A percentile compares a stretch with the other conserved stretches of the same genome.
Evolutionary conservation across 495 filamentous ascomycete species (phyloP).

Genomic region (Lepidopterella palustris): DNA sequence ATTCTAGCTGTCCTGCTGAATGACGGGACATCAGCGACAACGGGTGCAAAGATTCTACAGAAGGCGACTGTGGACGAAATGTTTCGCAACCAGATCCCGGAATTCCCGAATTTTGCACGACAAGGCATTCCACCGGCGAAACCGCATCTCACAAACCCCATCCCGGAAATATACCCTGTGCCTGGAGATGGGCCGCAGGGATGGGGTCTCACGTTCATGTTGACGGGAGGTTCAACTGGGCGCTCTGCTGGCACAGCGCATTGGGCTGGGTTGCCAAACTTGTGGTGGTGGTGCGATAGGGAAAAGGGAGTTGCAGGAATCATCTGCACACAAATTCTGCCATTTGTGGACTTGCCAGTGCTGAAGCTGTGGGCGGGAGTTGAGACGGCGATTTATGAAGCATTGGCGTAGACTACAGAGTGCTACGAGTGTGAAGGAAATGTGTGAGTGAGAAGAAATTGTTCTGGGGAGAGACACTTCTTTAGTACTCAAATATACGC

Average conservation of each 20-base stretch:
- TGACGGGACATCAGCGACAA: constrained; percentile 33
- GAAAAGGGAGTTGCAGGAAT: constrained; percentile 48
- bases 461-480: too few species aligned
- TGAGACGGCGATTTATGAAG: constrained; percentile 37
- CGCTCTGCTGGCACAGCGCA: constrained; percentile 37
- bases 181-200: constrained; percentile 41
- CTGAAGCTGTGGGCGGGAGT: constrained; percentile 38
- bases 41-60: constrained; percentile 39
- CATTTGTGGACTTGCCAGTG: constrained; percentile 42
- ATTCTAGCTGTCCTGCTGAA: constrained; percentile 35
- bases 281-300: constrained; percentile 51
- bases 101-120: constrained; percentile 42
- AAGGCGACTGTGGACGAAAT: constrained; percentile 46
- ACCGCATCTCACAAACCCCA: constrained; percentile 40
- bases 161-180: constrained; percentile 41
- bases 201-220: constrained; percentile 51
- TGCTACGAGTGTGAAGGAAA: too few species aligned
- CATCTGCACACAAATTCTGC: constrained; percentile 46
- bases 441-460: too few species aligned
- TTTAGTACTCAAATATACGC: too few species aligned
- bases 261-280: constrained; percentile 49
- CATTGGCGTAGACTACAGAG: background rate
- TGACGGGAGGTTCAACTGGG: constrained; percentile 42
- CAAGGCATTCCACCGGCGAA: constrained; percentile 40
- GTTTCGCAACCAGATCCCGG: constrained; percentile 50